Base-by-base conservation (phyloP, 441 rosid species). In the Jatropha multifida region DNA sequence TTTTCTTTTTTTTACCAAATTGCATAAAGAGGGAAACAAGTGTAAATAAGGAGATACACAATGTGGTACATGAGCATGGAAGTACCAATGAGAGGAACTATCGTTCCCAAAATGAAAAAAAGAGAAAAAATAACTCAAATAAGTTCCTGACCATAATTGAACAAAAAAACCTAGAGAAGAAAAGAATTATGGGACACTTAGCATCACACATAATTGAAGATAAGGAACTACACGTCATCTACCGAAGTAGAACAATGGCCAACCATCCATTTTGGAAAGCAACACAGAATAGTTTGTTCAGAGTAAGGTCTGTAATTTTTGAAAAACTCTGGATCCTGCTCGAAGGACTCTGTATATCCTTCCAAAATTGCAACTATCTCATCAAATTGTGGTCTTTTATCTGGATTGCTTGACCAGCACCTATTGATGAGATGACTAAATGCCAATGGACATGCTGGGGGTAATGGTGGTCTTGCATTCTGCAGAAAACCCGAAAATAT, bases 391-490 rank as follows among this genome's bases (percentile, higher is more conserved):
- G 96, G 96, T 37, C 96, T 79, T 76, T 83, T 87, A 1, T 77
- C 55, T 2, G 92, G 96, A 68, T 78, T 83, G 77, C 90, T 81
- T 17, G 94, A 88, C 96, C 94, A 90, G 79, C 96, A 91, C 58
- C 88, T 73, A 46, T 80, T 83, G 49, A 91, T 85, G 60, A 91
- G 89, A 74, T 78, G 86, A 59, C 82, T 83, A 15, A 88, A 79
- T 3, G 90, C 96, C 41, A 14, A 62, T 3, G 94, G 96, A 59
- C 94, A 88, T 26, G 80, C 60, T 0, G 86, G 78, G 27, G 92
- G 94, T 26, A 91, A 74, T 48, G 87, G 94, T 5, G 96, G 94
- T 62, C 96, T 87, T 5, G 94, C 91, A 69, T 91, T 87, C 92
- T 91, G 89, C 82, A 79, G 15, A 73, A 73, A 75, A 71, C 38